phyloP scores from a whole-genome alignment of 805 yeast genomes.

The Zygoascus biomembranicola region DNA sequence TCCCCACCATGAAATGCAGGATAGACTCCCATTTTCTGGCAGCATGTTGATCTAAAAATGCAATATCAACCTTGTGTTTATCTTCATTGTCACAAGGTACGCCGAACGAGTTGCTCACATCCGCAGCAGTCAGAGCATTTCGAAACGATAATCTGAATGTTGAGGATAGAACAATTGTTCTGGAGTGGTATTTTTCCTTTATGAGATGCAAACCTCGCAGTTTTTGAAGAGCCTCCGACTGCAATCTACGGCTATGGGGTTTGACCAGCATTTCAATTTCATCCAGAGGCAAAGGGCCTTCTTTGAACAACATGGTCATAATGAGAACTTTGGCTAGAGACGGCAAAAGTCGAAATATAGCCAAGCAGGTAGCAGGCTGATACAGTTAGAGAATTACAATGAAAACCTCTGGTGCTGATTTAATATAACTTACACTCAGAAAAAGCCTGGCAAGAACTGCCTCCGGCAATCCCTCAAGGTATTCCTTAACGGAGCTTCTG shows the following conservation, averaged over 20 bases:
- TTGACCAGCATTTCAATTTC: slow-evolving; percentile 74
- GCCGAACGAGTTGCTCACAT: slow-evolving; percentile 66
- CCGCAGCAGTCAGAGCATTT: slow-evolving; percentile 78
- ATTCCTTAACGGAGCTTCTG: slow-evolving; percentile 74
- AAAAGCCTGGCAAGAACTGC: slow-evolving; percentile 76
- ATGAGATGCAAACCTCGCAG: slow-evolving; percentile 69
- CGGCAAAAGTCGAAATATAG: slow-evolving; percentile 85
- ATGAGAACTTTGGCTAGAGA: slow-evolving; percentile 82
- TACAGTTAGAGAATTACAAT: too few species aligned
- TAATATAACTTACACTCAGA: slow-evolving; percentile 32
- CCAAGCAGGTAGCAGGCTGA: slow-evolving; percentile 83
- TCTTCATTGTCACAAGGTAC: slow-evolving; percentile 50
- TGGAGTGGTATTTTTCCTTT: slow-evolving; percentile 42
- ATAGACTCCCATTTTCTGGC: slow-evolving; percentile 89
- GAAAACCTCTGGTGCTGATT: too few species aligned
- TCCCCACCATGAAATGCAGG: slow-evolving; percentile 95
- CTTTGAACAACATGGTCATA: slow-evolving; percentile 79
- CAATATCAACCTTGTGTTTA: slow-evolving; percentile 49
- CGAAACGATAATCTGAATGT: slow-evolving; percentile 68
- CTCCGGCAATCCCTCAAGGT: slow-evolving; percentile 83
- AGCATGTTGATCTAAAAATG: slow-evolving; percentile 70
- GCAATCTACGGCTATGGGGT: slow-evolving; percentile 41
- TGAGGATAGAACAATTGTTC: slow-evolving; percentile 46
- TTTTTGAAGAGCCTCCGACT: slow-evolving; percentile 71
- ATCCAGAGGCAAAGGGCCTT: slow-evolving; percentile 56